phyloP scores from a whole-genome alignment of 164 flowering plant species.

The Annona cherimola region DNA sequence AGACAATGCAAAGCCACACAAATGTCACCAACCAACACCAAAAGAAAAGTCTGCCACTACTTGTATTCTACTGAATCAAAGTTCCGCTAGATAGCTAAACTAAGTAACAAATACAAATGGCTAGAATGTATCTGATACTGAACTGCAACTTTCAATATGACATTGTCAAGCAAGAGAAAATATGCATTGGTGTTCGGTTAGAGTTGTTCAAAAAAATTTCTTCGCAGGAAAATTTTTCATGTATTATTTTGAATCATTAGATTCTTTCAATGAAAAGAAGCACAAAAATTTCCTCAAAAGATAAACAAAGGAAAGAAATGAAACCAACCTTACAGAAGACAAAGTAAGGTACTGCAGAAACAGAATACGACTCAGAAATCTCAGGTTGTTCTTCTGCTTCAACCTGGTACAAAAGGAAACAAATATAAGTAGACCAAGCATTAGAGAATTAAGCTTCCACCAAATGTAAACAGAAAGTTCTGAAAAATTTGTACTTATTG shows the following conservation, averaged over 20 bases:
- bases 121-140: not conserved
- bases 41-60: not conserved
- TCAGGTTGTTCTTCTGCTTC: constrained; percentile 98
- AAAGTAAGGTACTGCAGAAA: constrained; percentile 86
- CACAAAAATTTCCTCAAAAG: not conserved
- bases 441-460: too few species aligned
- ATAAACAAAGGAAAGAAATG: not conserved
- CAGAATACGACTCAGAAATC: constrained; percentile 79
- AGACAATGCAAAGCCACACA: not conserved
- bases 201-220: too few species aligned
- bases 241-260: too few species aligned
- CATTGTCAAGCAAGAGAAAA: not conserved
- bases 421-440: too few species aligned
- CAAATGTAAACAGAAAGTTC: too few species aligned
- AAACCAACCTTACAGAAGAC: constrained; percentile 70
- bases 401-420: constrained; percentile 36
- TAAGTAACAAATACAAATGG: too few species aligned
- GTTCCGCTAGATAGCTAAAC: not conserved
- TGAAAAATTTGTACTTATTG: too few species aligned
- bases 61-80: not conserved
- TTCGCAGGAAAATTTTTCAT: too few species aligned
- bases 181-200: too few species aligned
- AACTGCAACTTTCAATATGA: not conserved
- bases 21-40: not conserved
- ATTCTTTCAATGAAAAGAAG: not conserved